Conservation (phyloP, 441 rosid genomes). For the Erodium trifolium region DNA sequence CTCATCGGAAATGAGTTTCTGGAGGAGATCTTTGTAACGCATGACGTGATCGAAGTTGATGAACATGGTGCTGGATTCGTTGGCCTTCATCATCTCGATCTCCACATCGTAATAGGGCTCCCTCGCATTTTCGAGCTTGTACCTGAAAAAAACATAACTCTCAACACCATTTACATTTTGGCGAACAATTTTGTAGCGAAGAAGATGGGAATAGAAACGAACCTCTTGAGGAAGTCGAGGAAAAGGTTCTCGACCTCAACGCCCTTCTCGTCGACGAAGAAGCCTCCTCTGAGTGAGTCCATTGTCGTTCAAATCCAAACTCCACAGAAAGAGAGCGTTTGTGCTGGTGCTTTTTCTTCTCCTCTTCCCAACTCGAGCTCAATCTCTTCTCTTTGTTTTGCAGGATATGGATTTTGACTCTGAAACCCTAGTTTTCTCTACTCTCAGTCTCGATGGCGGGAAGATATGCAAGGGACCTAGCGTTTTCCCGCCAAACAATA, state of each 20-base stretch:
- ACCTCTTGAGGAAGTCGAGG: slow-evolving; percentile 83
- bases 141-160: slow-evolving; percentile 30
- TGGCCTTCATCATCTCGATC: slow-evolving; percentile 60
- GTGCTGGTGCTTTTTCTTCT: background rate
- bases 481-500: slow-evolving; percentile 32
- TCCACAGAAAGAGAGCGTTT: background rate
- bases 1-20: slow-evolving; percentile 75
- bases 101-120: slow-evolving; percentile 57
- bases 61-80: slow-evolving; percentile 75
- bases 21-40: slow-evolving; percentile 69
- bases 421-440: background rate
- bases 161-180: background rate
- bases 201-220: background rate
- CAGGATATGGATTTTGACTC: background rate
- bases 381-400: background rate
- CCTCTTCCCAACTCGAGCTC: background rate
- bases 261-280: slow-evolving; percentile 67
- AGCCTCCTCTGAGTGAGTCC: slow-evolving; percentile 64
- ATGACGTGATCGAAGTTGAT: slow-evolving; percentile 86
- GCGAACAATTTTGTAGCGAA: background rate
- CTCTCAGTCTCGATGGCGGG: slow-evolving; percentile 25
- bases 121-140: slow-evolving; percentile 36
- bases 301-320: slow-evolving; percentile 21
- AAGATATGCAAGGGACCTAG: slow-evolving; percentile 6
- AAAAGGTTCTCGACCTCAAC: slow-evolving; percentile 79